Percentiles rank a stretch among this genome's conserved stretches.
Conservation (phyloP, 352 stramenopile species). For the Pythium inflatum region DNA sequence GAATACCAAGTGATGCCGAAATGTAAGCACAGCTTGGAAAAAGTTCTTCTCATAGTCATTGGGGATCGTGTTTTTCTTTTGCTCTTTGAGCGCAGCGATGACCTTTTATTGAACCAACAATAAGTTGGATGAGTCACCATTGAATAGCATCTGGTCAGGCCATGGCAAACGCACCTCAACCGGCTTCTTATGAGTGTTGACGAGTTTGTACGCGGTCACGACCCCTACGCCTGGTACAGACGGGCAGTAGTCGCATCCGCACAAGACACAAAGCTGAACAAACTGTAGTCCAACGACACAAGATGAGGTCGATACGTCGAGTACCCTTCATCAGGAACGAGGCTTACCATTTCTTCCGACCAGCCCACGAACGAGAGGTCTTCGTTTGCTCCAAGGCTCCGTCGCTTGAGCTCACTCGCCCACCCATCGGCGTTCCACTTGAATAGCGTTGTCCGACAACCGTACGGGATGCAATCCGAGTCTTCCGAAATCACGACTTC, state of each 20-base stretch:
- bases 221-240: conserved; percentile 78
- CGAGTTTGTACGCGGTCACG: conserved; percentile 80
- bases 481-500: conserved; percentile 97
- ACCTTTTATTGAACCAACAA: conserved; percentile 38
- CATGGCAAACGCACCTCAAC: conserved; percentile 45
- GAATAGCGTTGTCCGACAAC: conserved; percentile 90
- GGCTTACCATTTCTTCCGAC: conserved; percentile 83
- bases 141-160: no score
- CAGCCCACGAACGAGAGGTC: conserved; percentile 82
- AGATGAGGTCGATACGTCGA: no score
- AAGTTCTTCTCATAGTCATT: conserved; percentile 52
- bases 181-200: conserved; percentile 56
- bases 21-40: conserved; percentile 79
- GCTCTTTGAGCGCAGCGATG: conserved; percentile 50
- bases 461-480: conserved; percentile 95
- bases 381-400: conserved; percentile 81
- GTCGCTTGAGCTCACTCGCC: conserved; percentile 86
- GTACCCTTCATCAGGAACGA: no score
- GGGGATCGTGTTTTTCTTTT: conserved; percentile 48
- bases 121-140: no score
- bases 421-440: conserved; percentile 92
- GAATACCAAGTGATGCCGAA: conserved; percentile 88
- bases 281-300: no score
- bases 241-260: conserved; percentile 90
- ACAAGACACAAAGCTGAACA: conserved; percentile 82